Evolutionary conservation across 306 rosid genomes (phyloP).

Genomic region (Citrullus amarus): DNA sequence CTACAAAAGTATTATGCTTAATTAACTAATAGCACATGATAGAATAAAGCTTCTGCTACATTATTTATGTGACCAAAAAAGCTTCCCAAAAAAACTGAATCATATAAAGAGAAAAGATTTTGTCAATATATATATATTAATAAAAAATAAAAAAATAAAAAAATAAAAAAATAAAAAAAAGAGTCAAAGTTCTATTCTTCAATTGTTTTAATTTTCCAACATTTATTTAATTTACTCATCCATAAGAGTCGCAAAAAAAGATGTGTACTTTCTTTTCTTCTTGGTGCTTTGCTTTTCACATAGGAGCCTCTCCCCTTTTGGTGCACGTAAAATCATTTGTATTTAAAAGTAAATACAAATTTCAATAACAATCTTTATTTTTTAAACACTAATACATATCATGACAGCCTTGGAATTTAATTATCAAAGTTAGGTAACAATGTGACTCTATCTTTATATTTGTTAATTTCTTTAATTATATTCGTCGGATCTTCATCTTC

Average conservation of each 20-base stretch:
- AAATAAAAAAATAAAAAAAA: too few species aligned
- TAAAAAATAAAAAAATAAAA: too few species aligned
- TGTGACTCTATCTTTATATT: not conserved
- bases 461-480: not conserved
- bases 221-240: not conserved
- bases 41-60: not conserved
- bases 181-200: not conserved
- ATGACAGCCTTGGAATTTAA: not conserved
- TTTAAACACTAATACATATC: not conserved
- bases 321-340: not conserved
- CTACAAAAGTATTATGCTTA: not conserved
- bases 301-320: slow-evolving; percentile 5
- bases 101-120: not conserved
- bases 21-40: not conserved
- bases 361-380: not conserved
- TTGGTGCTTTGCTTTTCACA: slow-evolving; percentile 1
- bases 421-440: not conserved
- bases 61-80: not conserved
- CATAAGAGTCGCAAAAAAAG: not conserved
- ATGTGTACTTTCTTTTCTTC: not conserved
- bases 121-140: not conserved
- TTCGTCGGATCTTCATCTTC: not conserved
- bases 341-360: not conserved
- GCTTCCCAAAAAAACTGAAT: not conserved
- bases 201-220: not conserved